Base-by-base conservation (phyloP, 2,329 filamentous ascomycete genomes). In the Apiospora hydei region DNA sequence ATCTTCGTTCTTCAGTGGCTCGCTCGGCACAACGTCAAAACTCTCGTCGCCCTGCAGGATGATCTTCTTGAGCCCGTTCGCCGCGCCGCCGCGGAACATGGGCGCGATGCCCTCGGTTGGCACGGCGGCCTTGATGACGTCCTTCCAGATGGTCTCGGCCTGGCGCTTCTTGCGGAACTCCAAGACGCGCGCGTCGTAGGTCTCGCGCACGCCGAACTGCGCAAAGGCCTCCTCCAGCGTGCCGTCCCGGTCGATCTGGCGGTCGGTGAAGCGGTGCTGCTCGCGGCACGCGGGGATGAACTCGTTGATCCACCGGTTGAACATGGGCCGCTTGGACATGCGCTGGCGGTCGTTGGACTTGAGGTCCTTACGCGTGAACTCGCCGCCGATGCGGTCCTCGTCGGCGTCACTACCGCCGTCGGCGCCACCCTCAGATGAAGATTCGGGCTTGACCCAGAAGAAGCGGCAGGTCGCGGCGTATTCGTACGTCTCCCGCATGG, bases 391-490 rank as follows among this genome's bases (percentile, higher is more conserved):
- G 51, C 78, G 77, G 71, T 78, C 69, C 26, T 76, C 49, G 81
- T 83, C 68, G 5, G 7, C 34, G 34, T 6, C 34, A 4, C 5
- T 8, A 8, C 34, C 34, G 83, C 69, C 77, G 72, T 71, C 77
- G 74, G 72, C 72, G 13, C 80, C 75, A 4, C 18, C 16, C 1
- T 24, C 26, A 24, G 51, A 5, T 5, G 34, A 5, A 8, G 34
- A n/a, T 6, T 53, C 24, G 1, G 83, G 78, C 0, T 79, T 74
- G 0, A 86, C 81, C 69, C 83, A 85, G 77, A 94, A 92, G 76
- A 94, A 84, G 1, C 87, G 85, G 74, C 89, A 91, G 0, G 80
- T 80, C 2, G 87, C 82, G 0, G 87, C 85, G 83, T 92, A 95
- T 24, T 87, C 83, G 78, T 89, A 95, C 76, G 95, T 81, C 0